phyloP scores from a whole-genome alignment of 2,329 filamentous ascomycete genomes.

The Alternaria panax region DNA sequence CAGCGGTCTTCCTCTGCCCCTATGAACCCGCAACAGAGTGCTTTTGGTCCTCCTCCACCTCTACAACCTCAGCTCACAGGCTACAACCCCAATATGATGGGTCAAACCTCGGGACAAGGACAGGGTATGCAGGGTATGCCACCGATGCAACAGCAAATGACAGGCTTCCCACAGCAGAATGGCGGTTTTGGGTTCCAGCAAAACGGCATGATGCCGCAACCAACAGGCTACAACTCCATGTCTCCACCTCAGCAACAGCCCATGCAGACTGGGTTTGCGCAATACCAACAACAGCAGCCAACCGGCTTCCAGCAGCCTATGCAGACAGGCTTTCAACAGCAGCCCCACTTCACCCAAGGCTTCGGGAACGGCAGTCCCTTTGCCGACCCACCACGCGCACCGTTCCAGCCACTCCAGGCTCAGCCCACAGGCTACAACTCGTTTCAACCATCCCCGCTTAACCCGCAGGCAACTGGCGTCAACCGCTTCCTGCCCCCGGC shows the following conservation, averaged over 20 bases:
- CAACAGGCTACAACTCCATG: conserved; percentile 47
- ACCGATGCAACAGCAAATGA: conserved; percentile 47
- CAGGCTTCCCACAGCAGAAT: conserved; percentile 51
- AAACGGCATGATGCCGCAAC: conserved; percentile 50
- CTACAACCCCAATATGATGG: conserved; percentile 62
- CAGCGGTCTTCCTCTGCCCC: conserved; percentile 86
- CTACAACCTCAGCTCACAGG: conserved; percentile 88
- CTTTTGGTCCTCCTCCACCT: conserved; percentile 73
- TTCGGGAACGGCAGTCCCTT: conserved; percentile 60
- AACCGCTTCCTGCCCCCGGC: conserved; percentile 55
- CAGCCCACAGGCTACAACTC: conserved; percentile 52
- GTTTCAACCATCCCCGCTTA: conserved; percentile 50
- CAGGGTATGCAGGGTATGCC: conserved; percentile 36
- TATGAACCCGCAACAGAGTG: conserved; percentile 72
- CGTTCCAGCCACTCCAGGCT: conserved; percentile 50
- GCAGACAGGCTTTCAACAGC: conserved; percentile 57
- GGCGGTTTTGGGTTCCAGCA: conserved; percentile 44
- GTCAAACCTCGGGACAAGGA: conserved; percentile 69
- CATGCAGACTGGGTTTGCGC: conserved; percentile 49
- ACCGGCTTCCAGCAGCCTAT: conserved; percentile 51
- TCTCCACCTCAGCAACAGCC: conserved; percentile 52
- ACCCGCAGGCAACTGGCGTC: conserved; percentile 64
- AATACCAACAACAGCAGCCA: conserved; percentile 57
- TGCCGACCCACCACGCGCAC: conserved; percentile 61
- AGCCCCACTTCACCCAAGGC: conserved; percentile 48